Conservation (phyloP, 176 grass and related monocot genomes). For the Themeda triandra region DNA sequence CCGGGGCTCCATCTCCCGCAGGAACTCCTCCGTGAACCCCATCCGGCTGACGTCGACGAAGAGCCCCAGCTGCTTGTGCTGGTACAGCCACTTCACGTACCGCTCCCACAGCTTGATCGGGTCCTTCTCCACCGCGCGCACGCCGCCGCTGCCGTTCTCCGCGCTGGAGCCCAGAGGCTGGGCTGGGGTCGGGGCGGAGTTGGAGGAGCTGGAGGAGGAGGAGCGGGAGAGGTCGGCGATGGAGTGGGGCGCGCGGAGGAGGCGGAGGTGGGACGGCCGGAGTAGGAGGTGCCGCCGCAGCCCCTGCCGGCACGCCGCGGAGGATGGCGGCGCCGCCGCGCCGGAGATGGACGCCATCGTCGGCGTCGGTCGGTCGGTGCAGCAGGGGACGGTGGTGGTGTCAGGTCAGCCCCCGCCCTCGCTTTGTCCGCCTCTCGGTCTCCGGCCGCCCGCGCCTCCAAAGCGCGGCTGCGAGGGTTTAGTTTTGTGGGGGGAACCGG, state of each 20-base stretch:
- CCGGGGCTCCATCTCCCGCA: constrained; percentile 69
- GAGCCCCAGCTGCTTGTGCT: constrained; percentile 96
- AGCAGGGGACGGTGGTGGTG: neutral
- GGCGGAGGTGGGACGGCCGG: constrained; percentile 46
- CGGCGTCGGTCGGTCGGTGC: neutral
- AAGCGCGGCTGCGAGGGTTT: neutral
- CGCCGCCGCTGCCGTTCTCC: constrained; percentile 2
- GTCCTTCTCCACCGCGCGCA: constrained; percentile 67
- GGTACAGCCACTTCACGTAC: constrained; percentile 94
- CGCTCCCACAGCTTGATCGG: constrained; percentile 82
- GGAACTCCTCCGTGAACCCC: constrained; percentile 86
- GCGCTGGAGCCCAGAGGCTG: constrained; percentile 20
- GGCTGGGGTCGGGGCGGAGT: constrained; percentile 10
- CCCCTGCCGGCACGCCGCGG: constrained; percentile 31
- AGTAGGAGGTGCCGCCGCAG: constrained; percentile 30
- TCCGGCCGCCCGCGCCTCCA: constrained; percentile 15
- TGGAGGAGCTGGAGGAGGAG: constrained; percentile 43
- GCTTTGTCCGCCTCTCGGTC: neutral
- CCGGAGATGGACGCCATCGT: constrained; percentile 66
- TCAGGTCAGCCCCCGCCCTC: neutral
- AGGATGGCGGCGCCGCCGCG: constrained; percentile 37
- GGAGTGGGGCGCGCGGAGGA: constrained; percentile 69
- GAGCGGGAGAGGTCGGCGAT: constrained; percentile 71
- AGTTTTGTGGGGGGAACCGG: neutral
- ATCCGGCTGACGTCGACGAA: constrained; percentile 97